These are phyloP conservation scores for Arbutus unedo DNA, from an alignment of 148 eudicot species.

Conservation along the genomic window DNA sequence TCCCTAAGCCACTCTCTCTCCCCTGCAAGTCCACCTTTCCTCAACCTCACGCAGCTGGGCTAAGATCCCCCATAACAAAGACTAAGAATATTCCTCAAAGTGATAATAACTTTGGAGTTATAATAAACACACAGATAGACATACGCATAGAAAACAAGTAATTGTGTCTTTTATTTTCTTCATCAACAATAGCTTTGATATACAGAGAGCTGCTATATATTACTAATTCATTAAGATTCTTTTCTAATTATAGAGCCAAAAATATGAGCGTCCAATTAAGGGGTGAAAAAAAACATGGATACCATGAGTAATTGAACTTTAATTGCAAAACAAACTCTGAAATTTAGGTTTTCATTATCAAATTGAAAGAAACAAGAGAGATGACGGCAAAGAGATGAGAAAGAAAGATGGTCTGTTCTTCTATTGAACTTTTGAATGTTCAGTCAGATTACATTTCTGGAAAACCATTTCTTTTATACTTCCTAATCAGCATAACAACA, in stretches of 20 bases:
- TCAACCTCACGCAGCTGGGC: too few species aligned
- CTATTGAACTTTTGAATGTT: too few species aligned
- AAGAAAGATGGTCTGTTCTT: too few species aligned
- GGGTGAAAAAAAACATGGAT: not conserved
- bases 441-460: too few species aligned
- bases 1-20: too few species aligned
- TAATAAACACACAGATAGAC: slow-evolving; percentile 14
- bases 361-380: too few species aligned
- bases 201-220: not conserved
- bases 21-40: too few species aligned
- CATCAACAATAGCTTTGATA: not conserved
- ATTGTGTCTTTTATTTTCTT: not conserved
- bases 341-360: too few species aligned
- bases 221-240: not conserved
- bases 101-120: not conserved
- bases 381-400: not conserved
- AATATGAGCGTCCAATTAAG: not conserved
- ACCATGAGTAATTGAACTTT: not conserved
- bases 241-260: not conserved
- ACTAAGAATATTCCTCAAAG: not conserved
- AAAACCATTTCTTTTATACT: too few species aligned
- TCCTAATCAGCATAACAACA: too few species aligned
- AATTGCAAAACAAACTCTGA: not conserved
- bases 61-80: not conserved
- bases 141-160: slow-evolving; percentile 8